Conservation (phyloP, 2,329 filamentous ascomycete species). For the Xylariaceae sp. region DNA sequence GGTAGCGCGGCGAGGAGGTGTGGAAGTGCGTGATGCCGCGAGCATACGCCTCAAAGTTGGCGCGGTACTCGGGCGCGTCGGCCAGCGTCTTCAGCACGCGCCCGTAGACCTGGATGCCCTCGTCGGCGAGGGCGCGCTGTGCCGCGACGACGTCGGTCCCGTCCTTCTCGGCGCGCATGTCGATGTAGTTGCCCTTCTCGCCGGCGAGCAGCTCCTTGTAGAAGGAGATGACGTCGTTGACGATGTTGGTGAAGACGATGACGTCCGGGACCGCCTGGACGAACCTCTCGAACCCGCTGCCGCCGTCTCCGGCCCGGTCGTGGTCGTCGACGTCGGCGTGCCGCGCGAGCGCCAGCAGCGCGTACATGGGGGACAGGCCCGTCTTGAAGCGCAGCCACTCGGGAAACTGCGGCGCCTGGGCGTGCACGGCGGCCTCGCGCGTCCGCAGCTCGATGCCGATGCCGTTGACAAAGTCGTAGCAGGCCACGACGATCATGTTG, state of each 20-base stretch:
- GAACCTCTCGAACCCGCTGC: conserved; percentile 1
- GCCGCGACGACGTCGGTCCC: conserved; percentile 1
- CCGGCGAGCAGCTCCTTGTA: conserved; percentile 8
- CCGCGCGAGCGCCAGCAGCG: conserved; percentile 5
- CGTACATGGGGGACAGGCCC: conserved; percentile 9
- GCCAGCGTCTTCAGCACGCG: conserved; percentile 1
- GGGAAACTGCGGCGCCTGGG: conserved; percentile 2
- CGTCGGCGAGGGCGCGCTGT: conserved; percentile 2
- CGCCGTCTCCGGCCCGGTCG: background rate
- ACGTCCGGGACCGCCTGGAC: conserved; percentile 6
- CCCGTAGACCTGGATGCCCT: conserved; percentile 1
- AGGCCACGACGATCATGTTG: conserved; percentile 10
- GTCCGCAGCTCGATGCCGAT: conserved; percentile 3
- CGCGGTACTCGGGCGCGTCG: conserved; percentile 5
- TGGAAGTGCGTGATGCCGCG: conserved; percentile 8
- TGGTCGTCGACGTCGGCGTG: background rate
- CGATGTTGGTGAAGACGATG: conserved; percentile 7
- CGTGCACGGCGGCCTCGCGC: conserved; percentile 1
- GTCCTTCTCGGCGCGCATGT: conserved; percentile 6
- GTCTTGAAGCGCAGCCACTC: conserved; percentile 10
- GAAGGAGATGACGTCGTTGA: conserved; percentile 11
- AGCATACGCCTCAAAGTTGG: conserved; percentile 8
- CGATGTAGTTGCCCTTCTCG: conserved; percentile 9
- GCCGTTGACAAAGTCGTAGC: conserved; percentile 7
- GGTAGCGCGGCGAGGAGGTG: conserved; percentile 7